Evolutionary conservation across 176 grass and related monocot species (phyloP), one percentile per base, ranked within the genome.

Genomic region (Zea luxurians): DNA sequence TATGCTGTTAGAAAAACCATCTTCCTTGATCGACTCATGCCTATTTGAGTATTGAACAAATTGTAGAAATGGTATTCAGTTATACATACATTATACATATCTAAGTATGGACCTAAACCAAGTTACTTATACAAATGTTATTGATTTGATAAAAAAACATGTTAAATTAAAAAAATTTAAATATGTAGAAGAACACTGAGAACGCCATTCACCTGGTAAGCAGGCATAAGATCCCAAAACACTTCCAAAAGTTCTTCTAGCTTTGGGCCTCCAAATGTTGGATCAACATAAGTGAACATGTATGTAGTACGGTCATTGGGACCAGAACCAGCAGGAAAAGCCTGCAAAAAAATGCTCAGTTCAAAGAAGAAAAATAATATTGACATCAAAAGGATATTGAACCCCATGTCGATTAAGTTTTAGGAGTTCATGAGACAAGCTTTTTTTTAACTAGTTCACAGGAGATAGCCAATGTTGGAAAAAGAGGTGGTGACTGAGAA

Each of bases 231-330:
- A 87, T 92, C 79, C 95, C 95, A 98, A 78, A 85, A 98, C 8
- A 88, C 81, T 64, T 98, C 95, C 81, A 98, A 67, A 70, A 98
- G 91, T 61, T 98, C 82, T 85, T 98, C 95, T 63, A 98, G 81
- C 66, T 86, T 87, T 60, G 91, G 95, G 17, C 84, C 86, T 9
- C 85, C 91, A 66, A 63, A 80, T 83, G 87, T 79, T 41, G 91
- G 81, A 81, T 93, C 87, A 81, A 94, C 83, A 52, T 98, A 98
- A 83, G 95, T 98, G 85, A 98, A 98, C 95, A 98, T 92, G 83
- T 98, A 98, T 49, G 91, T 90, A 17, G 95, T 98, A 10, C 95
- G 85, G 77, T 98, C 95, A 61, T 52, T 86, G 3, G 87, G 89
- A 82, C 85, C 89, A 82, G 95, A 92, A 78, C 95, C 95, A 62